phyloP scores from a whole-genome alignment of 441 rosid species.

The Cnidoscolus chayamansa region DNA sequence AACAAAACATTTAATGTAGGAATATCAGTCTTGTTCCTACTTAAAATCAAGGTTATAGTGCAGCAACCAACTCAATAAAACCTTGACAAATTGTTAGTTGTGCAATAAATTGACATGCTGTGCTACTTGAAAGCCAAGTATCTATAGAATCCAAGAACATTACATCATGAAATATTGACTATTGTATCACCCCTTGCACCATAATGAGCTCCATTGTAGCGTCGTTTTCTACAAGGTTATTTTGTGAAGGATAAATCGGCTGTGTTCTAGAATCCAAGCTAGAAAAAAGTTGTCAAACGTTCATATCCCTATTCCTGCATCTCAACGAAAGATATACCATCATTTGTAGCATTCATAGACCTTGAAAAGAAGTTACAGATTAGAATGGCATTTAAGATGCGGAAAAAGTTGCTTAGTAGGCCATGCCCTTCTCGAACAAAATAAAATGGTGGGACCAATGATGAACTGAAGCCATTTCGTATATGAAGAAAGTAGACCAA shows the following conservation, averaged over 20 bases:
- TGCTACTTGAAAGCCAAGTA: background rate
- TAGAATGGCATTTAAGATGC: background rate
- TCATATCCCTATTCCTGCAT: constrained; percentile 29
- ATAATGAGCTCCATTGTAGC: background rate
- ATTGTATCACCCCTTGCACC: background rate
- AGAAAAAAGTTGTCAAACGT: constrained; percentile 1
- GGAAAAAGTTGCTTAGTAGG: background rate
- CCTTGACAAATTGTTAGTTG: background rate
- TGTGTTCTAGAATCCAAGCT: constrained; percentile 2
- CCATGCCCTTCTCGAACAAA: background rate
- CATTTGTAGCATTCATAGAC: background rate
- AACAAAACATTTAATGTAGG: too few species aligned
- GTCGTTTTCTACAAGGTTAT: background rate
- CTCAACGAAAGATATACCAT: constrained; percentile 7
- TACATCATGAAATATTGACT: background rate
- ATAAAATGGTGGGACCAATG: background rate
- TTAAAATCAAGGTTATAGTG: too few species aligned
- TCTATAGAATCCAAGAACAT: background rate
- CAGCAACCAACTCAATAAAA: background rate
- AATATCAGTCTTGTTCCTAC: too few species aligned
- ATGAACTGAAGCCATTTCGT: background rate
- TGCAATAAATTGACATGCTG: background rate
- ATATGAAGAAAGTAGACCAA: background rate
- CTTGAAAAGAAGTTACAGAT: background rate
- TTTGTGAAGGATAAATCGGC: too few species aligned